These are phyloP conservation scores for Alternaria incomplexa DNA, from an alignment of 2,329 filamentous ascomycete genomes.

Conservation along the genomic window DNA sequence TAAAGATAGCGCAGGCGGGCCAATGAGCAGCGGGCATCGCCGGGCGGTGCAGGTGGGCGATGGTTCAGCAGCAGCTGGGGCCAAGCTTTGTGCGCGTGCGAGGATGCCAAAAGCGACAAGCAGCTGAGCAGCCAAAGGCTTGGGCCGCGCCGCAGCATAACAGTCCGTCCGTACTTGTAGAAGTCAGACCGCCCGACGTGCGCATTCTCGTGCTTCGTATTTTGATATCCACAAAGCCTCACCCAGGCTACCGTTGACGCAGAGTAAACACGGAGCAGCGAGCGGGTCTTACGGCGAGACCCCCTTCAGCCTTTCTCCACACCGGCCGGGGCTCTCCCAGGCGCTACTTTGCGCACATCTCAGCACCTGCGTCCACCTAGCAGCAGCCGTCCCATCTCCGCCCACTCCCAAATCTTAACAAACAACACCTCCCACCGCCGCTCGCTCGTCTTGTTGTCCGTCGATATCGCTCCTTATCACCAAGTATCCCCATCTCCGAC, in stretches of 20 bases:
- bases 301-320: conserved; percentile 24
- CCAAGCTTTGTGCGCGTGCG: neutral
- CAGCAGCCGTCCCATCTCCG: conserved; percentile 1
- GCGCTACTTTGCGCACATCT: conserved; percentile 16
- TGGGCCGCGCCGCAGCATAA: neutral
- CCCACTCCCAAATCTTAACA: neutral
- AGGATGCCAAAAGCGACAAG: neutral
- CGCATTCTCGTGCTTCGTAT: neutral
- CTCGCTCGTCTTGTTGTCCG: conserved; percentile 1
- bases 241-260: neutral
- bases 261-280: conserved; percentile 7
- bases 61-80: neutral
- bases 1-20: neutral
- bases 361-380: neutral
- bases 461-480: neutral
- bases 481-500: neutral
- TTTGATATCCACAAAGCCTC: neutral
- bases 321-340: conserved; percentile 9
- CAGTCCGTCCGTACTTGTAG: neutral
- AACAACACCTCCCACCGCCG: neutral
- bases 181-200: neutral
- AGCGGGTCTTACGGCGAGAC: conserved; percentile 9
- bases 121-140: neutral
- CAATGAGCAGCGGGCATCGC: neutral
- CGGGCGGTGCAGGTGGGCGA: conserved; percentile 5